These are phyloP conservation scores for Fusarium robinianum DNA, from an alignment of 2,329 filamentous ascomycete genomes.

Conservation along the genomic window DNA sequence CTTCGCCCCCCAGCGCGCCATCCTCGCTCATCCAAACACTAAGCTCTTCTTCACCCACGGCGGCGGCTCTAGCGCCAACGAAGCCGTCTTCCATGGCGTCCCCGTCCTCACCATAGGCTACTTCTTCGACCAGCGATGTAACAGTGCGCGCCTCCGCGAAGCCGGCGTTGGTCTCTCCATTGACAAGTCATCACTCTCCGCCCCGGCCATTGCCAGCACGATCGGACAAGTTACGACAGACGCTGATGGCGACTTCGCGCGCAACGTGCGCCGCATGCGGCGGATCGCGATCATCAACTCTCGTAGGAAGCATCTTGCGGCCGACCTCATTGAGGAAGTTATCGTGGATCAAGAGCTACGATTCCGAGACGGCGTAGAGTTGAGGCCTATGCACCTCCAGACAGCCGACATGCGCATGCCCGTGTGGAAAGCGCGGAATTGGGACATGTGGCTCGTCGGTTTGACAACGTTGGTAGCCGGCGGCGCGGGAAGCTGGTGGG, in stretches of 20 bases:
- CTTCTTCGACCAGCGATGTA: slow-evolving; percentile 50
- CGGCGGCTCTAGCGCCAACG: slow-evolving; percentile 48
- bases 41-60: slow-evolving; percentile 48
- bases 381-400: slow-evolving; percentile 48
- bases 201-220: slow-evolving; percentile 39
- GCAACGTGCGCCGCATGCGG: slow-evolving; percentile 44
- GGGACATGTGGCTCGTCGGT: slow-evolving; percentile 42
- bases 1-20: slow-evolving; percentile 48
- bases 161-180: slow-evolving; percentile 44
- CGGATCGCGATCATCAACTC: slow-evolving; percentile 45
- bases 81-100: slow-evolving; percentile 46
- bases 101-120: slow-evolving; percentile 44
- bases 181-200: slow-evolving; percentile 44
- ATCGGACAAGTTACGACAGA: slow-evolving; percentile 38
- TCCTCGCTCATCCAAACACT: slow-evolving; percentile 43
- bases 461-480: slow-evolving; percentile 16
- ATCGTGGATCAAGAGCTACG: slow-evolving; percentile 43
- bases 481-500: slow-evolving; percentile 26
- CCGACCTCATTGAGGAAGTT: slow-evolving; percentile 49
- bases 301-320: slow-evolving; percentile 44
- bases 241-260: slow-evolving; percentile 35
- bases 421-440: slow-evolving; percentile 44
- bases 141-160: slow-evolving; percentile 41
- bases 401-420: slow-evolving; percentile 50
- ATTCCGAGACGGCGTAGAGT: slow-evolving; percentile 19